Conservation (phyloP, 2,329 filamentous ascomycete genomes). For the Tolypocladium tundrense region DNA sequence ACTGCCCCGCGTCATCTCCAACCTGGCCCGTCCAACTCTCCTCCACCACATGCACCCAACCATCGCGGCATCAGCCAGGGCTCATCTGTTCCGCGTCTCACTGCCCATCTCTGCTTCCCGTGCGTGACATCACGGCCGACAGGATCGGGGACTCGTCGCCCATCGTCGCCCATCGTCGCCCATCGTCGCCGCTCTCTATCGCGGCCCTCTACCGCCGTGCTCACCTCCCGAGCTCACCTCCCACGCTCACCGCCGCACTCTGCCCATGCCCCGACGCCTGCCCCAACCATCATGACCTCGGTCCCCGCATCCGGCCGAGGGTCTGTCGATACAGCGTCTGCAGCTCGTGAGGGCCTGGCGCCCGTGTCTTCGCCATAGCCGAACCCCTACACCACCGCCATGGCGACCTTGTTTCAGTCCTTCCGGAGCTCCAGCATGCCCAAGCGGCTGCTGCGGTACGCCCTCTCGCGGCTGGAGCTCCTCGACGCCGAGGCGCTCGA, state of each 20-base stretch:
- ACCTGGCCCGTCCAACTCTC: background rate
- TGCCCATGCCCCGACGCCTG: background rate
- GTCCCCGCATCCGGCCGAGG: slow-evolving; percentile 23
- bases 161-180: no score
- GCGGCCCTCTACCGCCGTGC: background rate
- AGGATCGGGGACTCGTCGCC: background rate
- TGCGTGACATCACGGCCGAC: background rate
- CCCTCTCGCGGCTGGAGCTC: slow-evolving; percentile 70
- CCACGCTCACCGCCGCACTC: background rate
- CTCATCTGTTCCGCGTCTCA: background rate
- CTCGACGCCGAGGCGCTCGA: slow-evolving; percentile 82
- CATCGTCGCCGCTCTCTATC: background rate
- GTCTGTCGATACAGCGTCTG: slow-evolving; percentile 22
- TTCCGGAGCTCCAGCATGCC: slow-evolving; percentile 65
- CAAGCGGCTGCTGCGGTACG: slow-evolving; percentile 82
- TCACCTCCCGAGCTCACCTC: background rate
- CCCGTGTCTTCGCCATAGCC: background rate
- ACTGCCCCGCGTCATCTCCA: background rate
- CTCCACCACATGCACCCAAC: background rate
- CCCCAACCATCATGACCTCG: slow-evolving; percentile 2
- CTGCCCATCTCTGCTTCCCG: background rate
- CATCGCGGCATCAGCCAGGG: background rate
- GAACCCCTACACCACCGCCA: slow-evolving; percentile 24
- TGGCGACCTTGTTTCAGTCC: slow-evolving; percentile 63
- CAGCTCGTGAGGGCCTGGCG: slow-evolving; percentile 4